Base-by-base conservation (phyloP, 371 early-diverging fungal species). In the Parasitella parasitica region DNA sequence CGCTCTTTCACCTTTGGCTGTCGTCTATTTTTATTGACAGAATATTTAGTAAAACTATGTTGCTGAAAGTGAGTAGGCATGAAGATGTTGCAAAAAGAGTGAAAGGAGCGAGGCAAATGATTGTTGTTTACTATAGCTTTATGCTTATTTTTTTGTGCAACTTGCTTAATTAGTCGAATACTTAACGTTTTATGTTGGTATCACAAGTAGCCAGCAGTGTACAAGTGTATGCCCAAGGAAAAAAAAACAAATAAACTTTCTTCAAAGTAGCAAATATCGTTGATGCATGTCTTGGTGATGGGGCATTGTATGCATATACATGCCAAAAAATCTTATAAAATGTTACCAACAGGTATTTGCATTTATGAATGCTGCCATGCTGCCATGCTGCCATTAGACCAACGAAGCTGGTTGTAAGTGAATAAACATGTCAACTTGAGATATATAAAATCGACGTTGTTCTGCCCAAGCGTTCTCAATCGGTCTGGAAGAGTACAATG, bases 81-180 rank as follows among this genome's bases (percentile, higher is more conserved):
- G 6, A 15, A n/a, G n/a, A n/a, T n/a, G 6, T 41, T 24, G 49
- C 12, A 15, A 3, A 38, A n/a, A 38, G 15, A 38, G 3, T 30
- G n/a, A n/a, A n/a, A n/a, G n/a, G n/a, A n/a, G n/a, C n/a, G n/a
- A n/a, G n/a, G n/a, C n/a, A n/a, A n/a, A n/a, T n/a, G n/a, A n/a
- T n/a, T n/a, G n/a, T n/a, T n/a, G n/a, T n/a, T n/a, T n/a, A n/a
- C n/a, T n/a, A 30, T 30, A 8, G 8, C 30, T 30, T 30, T 30
- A 22, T 46, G 48, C 57, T 57, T 57, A 46, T 57, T 57, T 57
- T n/a, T 34, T 22, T 22, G 57, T 57, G 13, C 20, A 6, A 57
- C 57, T 6, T 32, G 27, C 57, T 43, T 32, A 24, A 43, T 11
- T 1, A 16, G 57, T 6, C 15, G 32, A 57, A 24, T 57, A 24